phyloP scores from a whole-genome alignment of 2,329 filamentous ascomycete species.

The Trichoderma semiorbis region DNA sequence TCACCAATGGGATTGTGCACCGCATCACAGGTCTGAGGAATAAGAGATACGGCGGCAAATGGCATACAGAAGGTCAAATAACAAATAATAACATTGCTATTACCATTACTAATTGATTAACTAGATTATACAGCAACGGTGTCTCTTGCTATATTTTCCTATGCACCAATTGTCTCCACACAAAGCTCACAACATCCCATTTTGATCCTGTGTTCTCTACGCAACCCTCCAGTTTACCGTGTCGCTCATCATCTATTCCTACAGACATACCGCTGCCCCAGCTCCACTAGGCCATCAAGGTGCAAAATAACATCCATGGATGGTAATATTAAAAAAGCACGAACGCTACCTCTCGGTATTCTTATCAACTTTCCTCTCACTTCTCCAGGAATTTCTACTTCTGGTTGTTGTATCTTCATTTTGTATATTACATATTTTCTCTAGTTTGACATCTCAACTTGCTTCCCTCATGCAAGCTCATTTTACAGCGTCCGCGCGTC shows the following conservation, averaged over 20 bases:
- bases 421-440: neutral
- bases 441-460: too few species aligned
- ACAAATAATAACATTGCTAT: neutral
- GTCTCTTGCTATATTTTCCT: neutral
- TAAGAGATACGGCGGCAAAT: neutral
- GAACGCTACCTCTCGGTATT: neutral
- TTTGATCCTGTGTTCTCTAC: neutral
- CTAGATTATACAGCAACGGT: too few species aligned
- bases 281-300: slow-evolving; percentile 1
- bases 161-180: neutral
- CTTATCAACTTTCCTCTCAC: neutral
- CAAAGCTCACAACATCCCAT: neutral
- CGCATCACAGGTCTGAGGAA: neutral
- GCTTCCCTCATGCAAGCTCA: too few species aligned
- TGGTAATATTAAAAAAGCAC: neutral
- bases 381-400: neutral
- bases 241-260: neutral
- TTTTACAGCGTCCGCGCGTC: slow-evolving; percentile 49
- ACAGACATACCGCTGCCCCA: neutral
- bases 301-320: neutral
- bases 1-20: neutral
- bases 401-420: neutral
- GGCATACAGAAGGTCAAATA: neutral
- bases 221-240: neutral
- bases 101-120: too few species aligned